Base-by-base conservation (phyloP, 306 rosid species). In the Cicer cuneatum region DNA sequence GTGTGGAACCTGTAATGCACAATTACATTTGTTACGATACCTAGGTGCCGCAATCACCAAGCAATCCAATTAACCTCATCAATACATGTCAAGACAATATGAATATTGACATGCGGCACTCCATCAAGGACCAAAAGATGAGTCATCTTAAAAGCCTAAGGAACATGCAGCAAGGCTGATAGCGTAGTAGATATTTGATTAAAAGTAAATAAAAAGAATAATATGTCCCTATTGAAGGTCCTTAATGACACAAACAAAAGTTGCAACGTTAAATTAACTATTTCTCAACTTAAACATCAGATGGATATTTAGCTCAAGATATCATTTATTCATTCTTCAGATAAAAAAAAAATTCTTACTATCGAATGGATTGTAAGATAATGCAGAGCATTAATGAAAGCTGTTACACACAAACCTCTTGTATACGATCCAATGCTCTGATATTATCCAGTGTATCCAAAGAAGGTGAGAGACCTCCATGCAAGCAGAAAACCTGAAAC, bases 381-480 rank as follows among this genome's bases (percentile, higher is more conserved):
- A 52, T 35, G 57, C 66, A 64, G 35, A 49, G 59, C 46, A 72
- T 68, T 78, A 69, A 18, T 58, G 38, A 70, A 15, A 74, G 60
- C 41, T 18, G 65, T 59, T 75, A 39, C 60, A 61, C 48, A 73
- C 83, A 47, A 66, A 91, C 98, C 97, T 93, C 98, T 63, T 93
- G 98, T 78, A 91, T 88, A 51, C 98, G 98, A 74, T 93, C 98
- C 87, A 93, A 80, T 29, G 98, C 89, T 61, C 98, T 88, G 49
- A 93, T 88, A 72, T 93, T 93, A 85, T 93, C 97, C 82, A 93
- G 82, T 3, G 98, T 93, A 82, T 93, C 98, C 90, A 93, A 83
- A 42, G 98, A 93, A 68, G 98, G 98, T 62, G 98, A 93, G 73
- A 93, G 97, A 64, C 98, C 98, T 72, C 98, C 98, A 69, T 93